These are phyloP conservation scores for Candida khao-thaluensis DNA, from an alignment of 805 yeast species.

Conservation along the genomic window DNA sequence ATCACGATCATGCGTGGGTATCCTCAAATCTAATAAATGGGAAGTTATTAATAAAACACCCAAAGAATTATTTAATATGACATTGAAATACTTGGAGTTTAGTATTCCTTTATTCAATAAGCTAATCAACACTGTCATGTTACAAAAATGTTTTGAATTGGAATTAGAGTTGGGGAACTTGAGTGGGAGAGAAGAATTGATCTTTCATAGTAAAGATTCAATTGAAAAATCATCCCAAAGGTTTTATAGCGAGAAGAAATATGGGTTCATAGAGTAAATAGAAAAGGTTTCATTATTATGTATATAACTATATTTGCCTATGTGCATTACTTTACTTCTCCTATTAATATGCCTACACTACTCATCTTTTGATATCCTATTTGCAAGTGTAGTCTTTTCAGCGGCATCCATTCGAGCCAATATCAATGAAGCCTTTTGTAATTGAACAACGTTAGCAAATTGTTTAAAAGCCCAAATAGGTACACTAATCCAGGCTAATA, in stretches of 20 bases:
- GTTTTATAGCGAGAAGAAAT: constrained; percentile 28
- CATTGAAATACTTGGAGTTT: constrained; percentile 38
- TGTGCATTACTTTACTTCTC: too few species aligned
- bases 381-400: constrained; percentile 22
- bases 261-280: constrained; percentile 6
- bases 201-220: constrained; percentile 29
- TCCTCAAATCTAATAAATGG: not conserved
- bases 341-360: too few species aligned
- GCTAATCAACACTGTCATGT: constrained; percentile 36
- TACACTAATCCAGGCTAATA: constrained; percentile 56
- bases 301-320: too few species aligned
- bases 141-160: constrained; percentile 38
- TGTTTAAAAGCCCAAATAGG: constrained; percentile 94
- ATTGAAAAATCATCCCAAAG: constrained; percentile 27
- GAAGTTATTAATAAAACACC: constrained; percentile 3
- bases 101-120: constrained; percentile 47
- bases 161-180: constrained; percentile 37
- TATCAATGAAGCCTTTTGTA: constrained; percentile 78
- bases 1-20: constrained; percentile 22
- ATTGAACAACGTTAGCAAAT: constrained; percentile 81
- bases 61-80: constrained; percentile 24
- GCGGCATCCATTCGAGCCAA: constrained; percentile 77
- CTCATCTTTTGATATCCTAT: not conserved
- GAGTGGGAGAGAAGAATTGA: constrained; percentile 28
- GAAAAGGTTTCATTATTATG: not conserved